These are phyloP conservation scores for Solanum medicagineum DNA, from an alignment of 257 asterid species.

Conservation along the genomic window DNA sequence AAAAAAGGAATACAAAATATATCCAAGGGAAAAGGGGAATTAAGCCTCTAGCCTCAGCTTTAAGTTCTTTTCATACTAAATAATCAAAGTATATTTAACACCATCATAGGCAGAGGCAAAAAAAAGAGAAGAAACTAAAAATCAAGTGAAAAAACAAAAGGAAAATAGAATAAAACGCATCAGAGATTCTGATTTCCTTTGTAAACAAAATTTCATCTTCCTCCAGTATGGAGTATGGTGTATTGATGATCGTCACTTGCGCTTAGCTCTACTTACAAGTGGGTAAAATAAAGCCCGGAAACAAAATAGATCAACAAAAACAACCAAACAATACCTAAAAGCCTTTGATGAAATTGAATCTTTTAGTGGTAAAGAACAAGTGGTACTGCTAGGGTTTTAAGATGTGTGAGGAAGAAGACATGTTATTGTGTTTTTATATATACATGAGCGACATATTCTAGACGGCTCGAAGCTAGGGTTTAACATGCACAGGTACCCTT, in stretches of 20 bases:
- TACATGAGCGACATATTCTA: background rate
- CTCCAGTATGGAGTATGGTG: conserved; percentile 27
- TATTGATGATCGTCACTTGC: conserved; percentile 20
- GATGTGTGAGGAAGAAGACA: background rate
- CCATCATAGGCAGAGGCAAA: conserved; percentile 37
- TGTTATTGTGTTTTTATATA: background rate
- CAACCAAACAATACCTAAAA: background rate
- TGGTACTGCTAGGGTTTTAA: background rate
- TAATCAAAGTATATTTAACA: conserved; percentile 57
- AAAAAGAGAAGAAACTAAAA: background rate
- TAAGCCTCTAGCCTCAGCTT: conserved; percentile 29
- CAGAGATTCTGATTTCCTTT: conserved; percentile 58
- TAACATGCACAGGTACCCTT: background rate
- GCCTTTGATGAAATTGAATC: background rate
- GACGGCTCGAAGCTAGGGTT: background rate
- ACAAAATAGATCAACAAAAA: background rate
- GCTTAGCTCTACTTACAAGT: background rate
- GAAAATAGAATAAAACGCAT: background rate
- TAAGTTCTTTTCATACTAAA: conserved; percentile 20
- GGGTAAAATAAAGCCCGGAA: background rate
- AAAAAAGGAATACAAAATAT: too few relatives aligned
- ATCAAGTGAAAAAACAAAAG: background rate
- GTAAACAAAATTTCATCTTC: conserved; percentile 15
- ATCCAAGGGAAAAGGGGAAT: too few relatives aligned
- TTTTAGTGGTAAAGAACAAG: background rate